Percentiles rank a stretch among this genome's conserved stretches.
Conservation (phyloP, 176 grass and related monocot species). For the Secale cereale region DNA sequence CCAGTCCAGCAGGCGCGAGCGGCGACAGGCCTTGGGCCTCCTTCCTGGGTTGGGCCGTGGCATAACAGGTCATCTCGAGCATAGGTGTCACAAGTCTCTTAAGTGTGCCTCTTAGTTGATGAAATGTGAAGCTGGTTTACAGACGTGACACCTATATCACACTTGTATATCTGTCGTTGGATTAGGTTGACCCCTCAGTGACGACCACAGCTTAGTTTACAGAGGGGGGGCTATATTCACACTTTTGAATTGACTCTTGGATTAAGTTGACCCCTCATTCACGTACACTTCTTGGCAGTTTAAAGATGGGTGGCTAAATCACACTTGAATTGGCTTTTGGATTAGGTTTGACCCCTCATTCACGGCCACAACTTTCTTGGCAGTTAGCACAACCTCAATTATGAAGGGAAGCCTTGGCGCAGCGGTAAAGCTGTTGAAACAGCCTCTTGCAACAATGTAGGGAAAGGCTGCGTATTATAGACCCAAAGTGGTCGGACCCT, state of each 20-base stretch:
- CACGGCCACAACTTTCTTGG: background rate
- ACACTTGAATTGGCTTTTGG: background rate
- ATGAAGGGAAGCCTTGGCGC: no score
- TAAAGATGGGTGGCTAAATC: background rate
- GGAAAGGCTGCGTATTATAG: no score
- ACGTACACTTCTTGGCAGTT: background rate
- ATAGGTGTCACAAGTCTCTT: background rate
- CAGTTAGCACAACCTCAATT: background rate
- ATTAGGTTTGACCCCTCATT: background rate
- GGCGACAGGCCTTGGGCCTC: no score
- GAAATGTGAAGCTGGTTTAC: background rate
- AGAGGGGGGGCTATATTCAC: background rate
- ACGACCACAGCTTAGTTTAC: background rate
- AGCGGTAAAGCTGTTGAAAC: no score
- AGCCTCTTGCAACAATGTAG: no score
- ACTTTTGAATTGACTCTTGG: background rate
- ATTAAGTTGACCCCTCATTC: background rate
- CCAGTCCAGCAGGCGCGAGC: no score
- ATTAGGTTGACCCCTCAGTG: background rate
- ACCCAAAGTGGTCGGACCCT: no score
- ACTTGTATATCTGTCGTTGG: conserved; percentile 1
- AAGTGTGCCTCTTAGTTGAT: background rate
- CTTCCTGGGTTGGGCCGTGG: no score
- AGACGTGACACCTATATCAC: background rate
- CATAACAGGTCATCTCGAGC: background rate